Percentiles rank a stretch among this genome's conserved stretches.
Conservation (phyloP, 495 filamentous ascomycete species). For the Penicillium fimorum region DNA sequence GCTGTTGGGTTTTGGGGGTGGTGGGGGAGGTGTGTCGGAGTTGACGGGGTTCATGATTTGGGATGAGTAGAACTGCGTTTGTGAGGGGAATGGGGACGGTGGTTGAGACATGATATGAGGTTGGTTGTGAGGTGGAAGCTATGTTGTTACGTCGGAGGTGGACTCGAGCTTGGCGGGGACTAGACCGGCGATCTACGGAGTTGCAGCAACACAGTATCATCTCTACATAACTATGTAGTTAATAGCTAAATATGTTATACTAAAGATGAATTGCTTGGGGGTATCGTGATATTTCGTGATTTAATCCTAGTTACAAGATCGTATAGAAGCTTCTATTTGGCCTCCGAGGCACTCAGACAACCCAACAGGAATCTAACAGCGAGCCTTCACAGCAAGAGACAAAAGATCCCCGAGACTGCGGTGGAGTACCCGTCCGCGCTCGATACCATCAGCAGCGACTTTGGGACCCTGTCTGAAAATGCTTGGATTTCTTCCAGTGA, state of each 20-base stretch:
- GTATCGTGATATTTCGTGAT: slow-evolving; percentile 2
- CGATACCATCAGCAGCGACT: neutral
- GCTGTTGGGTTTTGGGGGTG: slow-evolving; percentile 69
- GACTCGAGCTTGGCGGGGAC: slow-evolving; percentile 18
- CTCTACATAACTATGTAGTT: neutral
- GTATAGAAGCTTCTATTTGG: neutral
- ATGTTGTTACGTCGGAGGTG: slow-evolving; percentile 14
- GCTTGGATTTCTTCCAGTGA: neutral
- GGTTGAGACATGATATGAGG: slow-evolving; percentile 32
- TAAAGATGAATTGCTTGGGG: neutral
- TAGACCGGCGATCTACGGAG: neutral
- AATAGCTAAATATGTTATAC: neutral
- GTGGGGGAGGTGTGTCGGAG: slow-evolving; percentile 59
- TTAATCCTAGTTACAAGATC: slow-evolving; percentile 2
- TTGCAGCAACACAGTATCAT: neutral
- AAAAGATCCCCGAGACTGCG: no score
- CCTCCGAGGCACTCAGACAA: neutral
- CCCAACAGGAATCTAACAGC: neutral
- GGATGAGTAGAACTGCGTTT: slow-evolving; percentile 24
- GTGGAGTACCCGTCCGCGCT: neutral
- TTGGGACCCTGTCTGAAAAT: neutral
- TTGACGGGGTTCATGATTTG: slow-evolving; percentile 34
- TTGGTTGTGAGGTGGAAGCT: neutral
- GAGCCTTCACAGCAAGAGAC: neutral
- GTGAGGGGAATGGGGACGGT: slow-evolving; percentile 23